These are phyloP conservation scores for Mimosa pudica DNA, from an alignment of 306 rosid genomes.

Conservation along the genomic window DNA sequence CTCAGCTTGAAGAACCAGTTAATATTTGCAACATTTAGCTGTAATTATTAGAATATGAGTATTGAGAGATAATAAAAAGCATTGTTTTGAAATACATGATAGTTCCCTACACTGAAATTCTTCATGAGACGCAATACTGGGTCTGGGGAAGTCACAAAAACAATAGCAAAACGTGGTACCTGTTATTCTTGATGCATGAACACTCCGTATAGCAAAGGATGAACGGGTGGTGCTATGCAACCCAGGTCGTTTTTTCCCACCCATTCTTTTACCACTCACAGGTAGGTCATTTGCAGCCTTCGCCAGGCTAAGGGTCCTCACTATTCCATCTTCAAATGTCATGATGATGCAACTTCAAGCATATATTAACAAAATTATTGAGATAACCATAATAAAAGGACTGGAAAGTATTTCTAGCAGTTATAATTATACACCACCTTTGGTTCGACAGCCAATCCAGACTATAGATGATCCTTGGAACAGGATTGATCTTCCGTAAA, in stretches of 20 bases:
- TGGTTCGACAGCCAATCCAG: slow-evolving; percentile 84
- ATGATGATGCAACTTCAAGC: slow-evolving; percentile 73
- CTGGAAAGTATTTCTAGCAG: slow-evolving; percentile 23
- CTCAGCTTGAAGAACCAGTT: background rate
- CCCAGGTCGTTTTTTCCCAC: slow-evolving; percentile 70
- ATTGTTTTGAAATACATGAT: background rate
- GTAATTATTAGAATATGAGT: background rate
- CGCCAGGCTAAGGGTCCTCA: slow-evolving; percentile 72
- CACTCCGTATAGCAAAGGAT: slow-evolving; percentile 80
- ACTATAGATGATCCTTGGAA: slow-evolving; percentile 72
- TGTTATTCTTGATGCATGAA: slow-evolving; percentile 76
- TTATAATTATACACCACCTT: slow-evolving; percentile 52
- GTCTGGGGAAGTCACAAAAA: slow-evolving; percentile 8
- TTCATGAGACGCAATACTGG: slow-evolving; percentile 6
- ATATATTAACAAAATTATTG: slow-evolving; percentile 30
- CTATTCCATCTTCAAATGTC: slow-evolving; percentile 89
- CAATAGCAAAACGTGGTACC: slow-evolving; percentile 48
- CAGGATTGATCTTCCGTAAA: slow-evolving; percentile 70
- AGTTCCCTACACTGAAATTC: background rate
- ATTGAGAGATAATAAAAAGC: slow-evolving; percentile 1
- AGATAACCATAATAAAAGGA: slow-evolving; percentile 27
- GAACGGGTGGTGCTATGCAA: slow-evolving; percentile 56
- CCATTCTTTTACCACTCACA: slow-evolving; percentile 65
- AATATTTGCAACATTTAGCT: slow-evolving; percentile 18
- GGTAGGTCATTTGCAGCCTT: slow-evolving; percentile 81